phyloP scores from a whole-genome alignment of 495 filamentous ascomycete genomes.

The Jackrogersella multiformis region DNA sequence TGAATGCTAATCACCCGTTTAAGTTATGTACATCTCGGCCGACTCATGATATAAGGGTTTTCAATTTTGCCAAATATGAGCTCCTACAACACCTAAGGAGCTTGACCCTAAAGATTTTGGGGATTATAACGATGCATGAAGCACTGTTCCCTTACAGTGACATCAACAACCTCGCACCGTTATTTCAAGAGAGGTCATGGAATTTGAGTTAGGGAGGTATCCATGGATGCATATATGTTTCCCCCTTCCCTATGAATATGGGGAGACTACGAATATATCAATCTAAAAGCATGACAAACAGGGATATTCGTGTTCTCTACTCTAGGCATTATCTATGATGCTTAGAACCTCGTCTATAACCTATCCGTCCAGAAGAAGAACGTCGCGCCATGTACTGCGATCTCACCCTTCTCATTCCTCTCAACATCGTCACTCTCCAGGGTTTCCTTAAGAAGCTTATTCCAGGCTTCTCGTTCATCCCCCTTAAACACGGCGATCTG shows the following conservation, averaged over 20 bases:
- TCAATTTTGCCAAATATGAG: neutral
- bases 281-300: neutral
- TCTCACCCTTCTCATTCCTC: constrained; percentile 61
- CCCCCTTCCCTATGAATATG: neutral
- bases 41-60: constrained; percentile 52
- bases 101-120: neutral
- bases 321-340: neutral
- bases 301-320: constrained; percentile 7
- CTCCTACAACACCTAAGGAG: neutral
- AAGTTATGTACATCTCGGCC: constrained; percentile 82
- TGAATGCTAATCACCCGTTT: constrained; percentile 9
- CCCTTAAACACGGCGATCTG: constrained; percentile 66
- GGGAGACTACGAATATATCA: neutral
- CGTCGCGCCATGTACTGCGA: constrained; percentile 64
- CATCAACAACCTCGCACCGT: neutral
- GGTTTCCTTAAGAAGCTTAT: constrained; percentile 53
- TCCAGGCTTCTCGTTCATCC: constrained; percentile 58
- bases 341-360: constrained; percentile 37
- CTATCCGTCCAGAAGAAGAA: constrained; percentile 63
- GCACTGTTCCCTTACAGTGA: neutral
- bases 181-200: neutral
- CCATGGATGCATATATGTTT: neutral
- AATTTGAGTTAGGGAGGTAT: neutral
- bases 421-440: constrained; percentile 54
- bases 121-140: neutral